Conservation (phyloP, 2,329 filamentous ascomycete genomes). For the Ascochyta clinopodiicola region DNA sequence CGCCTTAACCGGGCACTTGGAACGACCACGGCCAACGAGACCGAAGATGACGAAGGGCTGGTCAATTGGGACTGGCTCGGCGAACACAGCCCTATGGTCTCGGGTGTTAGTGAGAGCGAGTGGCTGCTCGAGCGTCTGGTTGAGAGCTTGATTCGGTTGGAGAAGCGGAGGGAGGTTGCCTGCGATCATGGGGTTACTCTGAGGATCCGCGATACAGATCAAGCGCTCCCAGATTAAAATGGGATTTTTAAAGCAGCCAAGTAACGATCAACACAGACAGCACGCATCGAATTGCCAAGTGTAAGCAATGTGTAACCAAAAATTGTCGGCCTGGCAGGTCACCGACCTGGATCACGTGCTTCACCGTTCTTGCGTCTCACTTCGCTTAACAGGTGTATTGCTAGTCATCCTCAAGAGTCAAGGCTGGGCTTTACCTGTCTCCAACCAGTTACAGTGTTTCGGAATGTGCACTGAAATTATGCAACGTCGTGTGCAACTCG, state of each 20-base stretch:
- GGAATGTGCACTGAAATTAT: too few species aligned
- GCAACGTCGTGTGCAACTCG: not conserved
- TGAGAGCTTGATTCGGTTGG: constrained; percentile 62
- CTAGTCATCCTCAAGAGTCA: too few species aligned
- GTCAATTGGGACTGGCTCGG: constrained; percentile 78
- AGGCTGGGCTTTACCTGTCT: too few species aligned
- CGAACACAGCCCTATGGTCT: constrained; percentile 70
- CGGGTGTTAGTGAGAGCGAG: constrained; percentile 67
- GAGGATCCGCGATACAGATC: not conserved
- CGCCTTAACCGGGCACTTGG: constrained; percentile 19
- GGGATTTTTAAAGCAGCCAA: too few species aligned
- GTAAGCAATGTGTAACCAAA: too few species aligned
- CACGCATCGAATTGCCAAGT: too few species aligned
- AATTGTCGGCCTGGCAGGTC: too few species aligned
- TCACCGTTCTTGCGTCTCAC: too few species aligned
- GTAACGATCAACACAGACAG: too few species aligned
- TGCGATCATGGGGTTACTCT: constrained; percentile 1
- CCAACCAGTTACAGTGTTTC: too few species aligned
- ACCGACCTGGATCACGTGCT: too few species aligned
- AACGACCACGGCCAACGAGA: constrained; percentile 8
- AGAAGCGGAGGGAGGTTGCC: constrained; percentile 31
- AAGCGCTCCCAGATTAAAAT: not conserved
- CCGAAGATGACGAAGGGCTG: constrained; percentile 63
- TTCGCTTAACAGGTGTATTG: too few species aligned
- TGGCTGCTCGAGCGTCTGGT: constrained; percentile 71